Base-by-base conservation (phyloP, 345 rosid genomes). In the Ceriops zippeliana region DNA sequence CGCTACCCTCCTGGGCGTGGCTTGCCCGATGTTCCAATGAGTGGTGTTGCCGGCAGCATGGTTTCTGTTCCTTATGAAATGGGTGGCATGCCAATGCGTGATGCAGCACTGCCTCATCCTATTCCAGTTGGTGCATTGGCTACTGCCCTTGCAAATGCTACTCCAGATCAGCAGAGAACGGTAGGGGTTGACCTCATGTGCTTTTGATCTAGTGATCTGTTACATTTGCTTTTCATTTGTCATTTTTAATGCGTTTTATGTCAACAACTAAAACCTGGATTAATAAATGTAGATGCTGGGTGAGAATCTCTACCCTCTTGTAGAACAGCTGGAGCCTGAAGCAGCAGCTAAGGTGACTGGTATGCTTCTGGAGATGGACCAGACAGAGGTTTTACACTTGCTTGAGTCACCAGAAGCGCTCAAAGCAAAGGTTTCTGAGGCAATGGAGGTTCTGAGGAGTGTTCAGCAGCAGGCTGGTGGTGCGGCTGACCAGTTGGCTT, bases 301-400 rank as follows among this genome's bases (percentile, higher is more conserved):
- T 3, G 96, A 93, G 89, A 93, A 78, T 81, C 95, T 93, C 53
- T 93, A 93, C 78, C 98, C 97, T 7, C 87, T 84, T 10, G 98
- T 93, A 28, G 98, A 93, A 34, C 95, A 89, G 78, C 84, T 93
- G 61, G 95, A 93, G 78, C 88, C 89, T 52, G 96, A 89, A 30
- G 82, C 95, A 19, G 95, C 96, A 16, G 98, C 96, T 21, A 93
- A 93, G 78, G 97, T 93, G 63, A 89, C 98, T 1, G 96, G 97
- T n/a, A 91, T 93, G 98, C 97, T 93, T 70, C 76, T 93, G 76
- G 98, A 93, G 77, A 93, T 93, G 98, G 98, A 93, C 51, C 96
- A 91, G 79, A 86, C 98, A 0, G 97, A 91, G 84, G 95, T 93
- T 68, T 66, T 93, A 62, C 98, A 91, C 85, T 79, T 93, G 83